Conservation (phyloP, 2,329 filamentous ascomycete species). For the Colletotrichum acutatum region DNA sequence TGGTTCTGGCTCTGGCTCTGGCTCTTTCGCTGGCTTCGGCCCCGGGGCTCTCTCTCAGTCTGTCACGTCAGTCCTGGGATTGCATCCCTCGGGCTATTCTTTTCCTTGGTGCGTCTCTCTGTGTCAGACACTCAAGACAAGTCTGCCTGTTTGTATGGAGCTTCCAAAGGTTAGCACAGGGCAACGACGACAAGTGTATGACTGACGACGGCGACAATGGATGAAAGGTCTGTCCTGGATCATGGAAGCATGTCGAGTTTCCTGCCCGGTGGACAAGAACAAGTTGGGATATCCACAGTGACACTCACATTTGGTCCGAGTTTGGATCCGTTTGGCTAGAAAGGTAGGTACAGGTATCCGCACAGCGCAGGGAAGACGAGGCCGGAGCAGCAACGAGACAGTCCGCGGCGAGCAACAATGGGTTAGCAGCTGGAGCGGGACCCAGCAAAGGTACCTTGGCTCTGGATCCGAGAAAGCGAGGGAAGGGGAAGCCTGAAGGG, state of each 20-base stretch:
- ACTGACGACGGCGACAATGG: background rate
- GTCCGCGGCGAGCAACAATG: background rate
- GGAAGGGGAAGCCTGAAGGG: background rate
- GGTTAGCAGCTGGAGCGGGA: constrained; percentile 1
- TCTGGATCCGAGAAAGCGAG: background rate
- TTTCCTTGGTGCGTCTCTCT: too few species aligned
- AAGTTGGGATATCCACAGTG: background rate
- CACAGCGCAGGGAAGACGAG: background rate
- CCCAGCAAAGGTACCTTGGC: background rate
- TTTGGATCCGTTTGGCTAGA: background rate
- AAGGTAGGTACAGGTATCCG: background rate
- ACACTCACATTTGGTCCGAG: constrained; percentile 1
- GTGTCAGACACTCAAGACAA: too few species aligned
- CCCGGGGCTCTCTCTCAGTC: background rate
- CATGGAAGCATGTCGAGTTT: background rate
- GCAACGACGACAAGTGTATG: background rate
- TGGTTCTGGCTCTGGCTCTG: background rate
- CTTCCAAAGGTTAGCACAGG: background rate
- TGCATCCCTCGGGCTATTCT: too few species aligned
- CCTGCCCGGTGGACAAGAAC: background rate
- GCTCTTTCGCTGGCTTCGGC: background rate
- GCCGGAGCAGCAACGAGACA: background rate
- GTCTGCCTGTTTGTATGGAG: background rate
- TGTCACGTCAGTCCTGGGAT: background rate
- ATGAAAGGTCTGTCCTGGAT: background rate